These are phyloP conservation scores for Saccharomyces pastorianus DNA, from an alignment of 1,139 yeast species.

Conservation along the genomic window DNA sequence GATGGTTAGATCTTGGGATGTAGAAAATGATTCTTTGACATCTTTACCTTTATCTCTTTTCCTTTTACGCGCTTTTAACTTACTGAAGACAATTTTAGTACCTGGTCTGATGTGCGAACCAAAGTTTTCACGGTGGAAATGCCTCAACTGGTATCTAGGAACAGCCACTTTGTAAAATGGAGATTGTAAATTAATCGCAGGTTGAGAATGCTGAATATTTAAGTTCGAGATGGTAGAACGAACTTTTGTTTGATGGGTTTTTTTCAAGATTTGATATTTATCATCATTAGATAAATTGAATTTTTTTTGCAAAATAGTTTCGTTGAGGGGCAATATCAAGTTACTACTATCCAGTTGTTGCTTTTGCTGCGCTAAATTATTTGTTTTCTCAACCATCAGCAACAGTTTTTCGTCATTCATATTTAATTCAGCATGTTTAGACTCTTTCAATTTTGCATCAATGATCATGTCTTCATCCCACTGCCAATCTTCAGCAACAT, in stretches of 20 bases:
- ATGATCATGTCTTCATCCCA: conserved; percentile 77
- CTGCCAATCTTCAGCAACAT: conserved; percentile 40
- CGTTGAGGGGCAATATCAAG: conserved; percentile 16
- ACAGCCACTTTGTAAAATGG: conserved; percentile 85
- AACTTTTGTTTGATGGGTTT: conserved; percentile 83
- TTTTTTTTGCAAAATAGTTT: conserved; percentile 38
- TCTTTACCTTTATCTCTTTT: conserved; percentile 86
- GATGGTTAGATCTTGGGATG: conserved; percentile 67
- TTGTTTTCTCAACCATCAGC: conserved; percentile 37
- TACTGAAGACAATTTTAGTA: conserved; percentile 65
- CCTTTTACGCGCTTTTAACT: conserved; percentile 70
- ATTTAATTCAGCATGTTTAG: conserved; percentile 47
- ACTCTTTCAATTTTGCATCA: conserved; percentile 52
- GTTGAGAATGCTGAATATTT: conserved; percentile 83
- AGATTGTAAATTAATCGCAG: conserved; percentile 78
- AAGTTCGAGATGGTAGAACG: conserved; percentile 89
- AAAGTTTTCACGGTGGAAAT: conserved; percentile 75
- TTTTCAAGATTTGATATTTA: conserved; percentile 73
- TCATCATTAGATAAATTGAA: conserved; percentile 85
- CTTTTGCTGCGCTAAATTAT: not conserved
- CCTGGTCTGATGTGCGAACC: conserved; percentile 59
- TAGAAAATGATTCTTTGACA: conserved; percentile 60
- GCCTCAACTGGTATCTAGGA: conserved; percentile 60
- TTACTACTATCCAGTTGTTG: conserved; percentile 6
- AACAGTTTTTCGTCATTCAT: conserved; percentile 80